These are phyloP conservation scores for Fusarium setosum DNA, from an alignment of 2,329 filamentous ascomycete species.

Conservation along the genomic window DNA sequence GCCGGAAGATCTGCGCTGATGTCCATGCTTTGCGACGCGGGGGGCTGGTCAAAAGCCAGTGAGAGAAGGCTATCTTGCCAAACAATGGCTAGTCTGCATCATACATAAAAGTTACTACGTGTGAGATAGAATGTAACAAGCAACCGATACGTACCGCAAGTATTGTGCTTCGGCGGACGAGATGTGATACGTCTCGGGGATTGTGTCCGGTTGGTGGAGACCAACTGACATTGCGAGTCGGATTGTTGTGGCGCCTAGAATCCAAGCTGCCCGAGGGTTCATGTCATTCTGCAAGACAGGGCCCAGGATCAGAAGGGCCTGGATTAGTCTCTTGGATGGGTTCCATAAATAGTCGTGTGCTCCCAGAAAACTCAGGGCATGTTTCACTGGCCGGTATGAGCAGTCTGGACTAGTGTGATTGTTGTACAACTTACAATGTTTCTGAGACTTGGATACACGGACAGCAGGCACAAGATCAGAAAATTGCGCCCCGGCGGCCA, in stretches of 20 bases:
- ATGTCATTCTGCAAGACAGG: conserved; percentile 33
- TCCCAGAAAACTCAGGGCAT: conserved; percentile 14
- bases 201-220: conserved; percentile 12
- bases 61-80: conserved; percentile 36
- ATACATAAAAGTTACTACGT: background rate
- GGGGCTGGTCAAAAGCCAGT: conserved; percentile 27
- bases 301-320: conserved; percentile 33
- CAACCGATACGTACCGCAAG: conserved; percentile 12
- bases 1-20: conserved; percentile 10
- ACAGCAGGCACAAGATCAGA: conserved; percentile 13
- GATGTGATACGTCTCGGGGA: background rate
- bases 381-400: conserved; percentile 1
- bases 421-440: conserved; percentile 15
- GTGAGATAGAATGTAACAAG: accelerated
- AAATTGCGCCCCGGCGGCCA: conserved; percentile 34
- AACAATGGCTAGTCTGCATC: conserved; percentile 22
- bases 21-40: conserved; percentile 25
- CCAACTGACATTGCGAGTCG: conserved; percentile 27
- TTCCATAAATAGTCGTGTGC: conserved; percentile 19
- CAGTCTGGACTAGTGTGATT: no score
- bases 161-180: conserved; percentile 6
- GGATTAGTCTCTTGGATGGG: conserved; percentile 23
- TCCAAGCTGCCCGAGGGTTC: conserved; percentile 34
- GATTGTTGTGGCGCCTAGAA: conserved; percentile 29
- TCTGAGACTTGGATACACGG: conserved; percentile 7